Evolutionary conservation across 2,329 filamentous ascomycete species (phyloP), one percentile per base, ranked within the genome.

Genomic region (Neoscytalidium dimidiatum): DNA sequence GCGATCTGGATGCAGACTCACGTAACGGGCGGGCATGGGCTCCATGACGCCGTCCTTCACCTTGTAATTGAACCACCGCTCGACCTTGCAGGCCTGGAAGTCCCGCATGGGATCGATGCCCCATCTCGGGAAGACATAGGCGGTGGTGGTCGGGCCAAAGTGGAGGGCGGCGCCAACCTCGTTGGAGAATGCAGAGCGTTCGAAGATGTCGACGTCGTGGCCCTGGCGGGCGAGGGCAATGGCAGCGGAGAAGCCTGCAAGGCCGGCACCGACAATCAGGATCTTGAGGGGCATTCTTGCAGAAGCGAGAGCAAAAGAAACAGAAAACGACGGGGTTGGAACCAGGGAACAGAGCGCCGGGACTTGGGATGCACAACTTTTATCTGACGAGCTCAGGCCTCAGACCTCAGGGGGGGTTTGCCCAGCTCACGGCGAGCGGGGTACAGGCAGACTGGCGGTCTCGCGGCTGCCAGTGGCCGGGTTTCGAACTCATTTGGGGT

Each of bases 131-230:
- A 81, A 69, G n/a, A 75, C 69, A 1, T 72, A 69, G 4, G 72
- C 71, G 21, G 56, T 60, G 5, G 72, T 78, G 64, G 81, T 80
- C 2, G 79, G 78, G 19, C 75, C 74, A 19, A 80, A 67, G 21
- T 75, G 71, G 23, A 82, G 79, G 1, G 80, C 80, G 1, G 80
- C 80, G 3, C 80, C 80, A 28, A 79, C 69, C 68, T 81, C 80
- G 48, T 77, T 77, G 62, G 74, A 73, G 64, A 81, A 77, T 2
- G 43, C 48, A 9, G 69, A 71, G 49, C 71, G 71, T 33, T 73
- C 71, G 62, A 68, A 72, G 17, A 72, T 62, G 23, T 69, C 63
- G 49, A 71, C 68, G 9, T 64, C n/a, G 51, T 72, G 71, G 33
- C 71, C 70, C 8, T 66, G 64, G n/a, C 68, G 67, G 11, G 66